These are phyloP conservation scores for Nidula microcarpa DNA, from an alignment of 768 basidiomycete genomes.

Conservation along the genomic window DNA sequence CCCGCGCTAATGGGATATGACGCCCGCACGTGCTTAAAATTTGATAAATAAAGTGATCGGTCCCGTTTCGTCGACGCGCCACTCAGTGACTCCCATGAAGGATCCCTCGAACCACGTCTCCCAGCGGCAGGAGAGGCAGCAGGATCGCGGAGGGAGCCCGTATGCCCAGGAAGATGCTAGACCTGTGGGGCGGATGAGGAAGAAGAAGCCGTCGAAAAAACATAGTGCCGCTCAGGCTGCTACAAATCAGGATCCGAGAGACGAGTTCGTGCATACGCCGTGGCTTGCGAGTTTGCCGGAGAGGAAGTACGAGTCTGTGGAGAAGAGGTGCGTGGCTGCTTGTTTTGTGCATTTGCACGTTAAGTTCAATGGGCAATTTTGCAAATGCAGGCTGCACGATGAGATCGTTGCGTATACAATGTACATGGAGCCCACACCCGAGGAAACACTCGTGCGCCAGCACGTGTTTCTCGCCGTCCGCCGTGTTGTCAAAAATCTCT, in stretches of 20 bases:
- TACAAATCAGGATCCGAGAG: slow-evolving; percentile 7
- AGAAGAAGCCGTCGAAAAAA: too few species aligned
- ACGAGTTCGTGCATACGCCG: neutral
- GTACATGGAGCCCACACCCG: slow-evolving; percentile 50
- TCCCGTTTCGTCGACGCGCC: too few species aligned
- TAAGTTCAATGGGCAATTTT: neutral
- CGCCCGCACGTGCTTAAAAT: too few species aligned
- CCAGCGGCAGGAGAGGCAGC: too few species aligned
- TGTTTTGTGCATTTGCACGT: neutral
- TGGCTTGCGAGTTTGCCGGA: slow-evolving; percentile 2
- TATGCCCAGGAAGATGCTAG: too few species aligned
- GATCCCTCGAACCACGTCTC: too few species aligned
- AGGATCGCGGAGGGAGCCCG: too few species aligned
- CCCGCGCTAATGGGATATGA: too few species aligned
- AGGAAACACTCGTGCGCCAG: slow-evolving; percentile 46
- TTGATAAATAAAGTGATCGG: too few species aligned
- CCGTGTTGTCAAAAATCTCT: slow-evolving; percentile 38
- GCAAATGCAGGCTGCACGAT: slow-evolving; percentile 47
- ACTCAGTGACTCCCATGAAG: too few species aligned
- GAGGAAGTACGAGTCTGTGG: neutral
- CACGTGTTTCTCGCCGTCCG: slow-evolving; percentile 44
- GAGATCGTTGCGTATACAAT: slow-evolving; percentile 57
- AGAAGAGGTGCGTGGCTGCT: neutral
- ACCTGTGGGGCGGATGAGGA: too few species aligned
- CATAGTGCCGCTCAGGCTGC: too few species aligned